Conservation (phyloP, 2,329 filamentous ascomycete genomes). For the Tympanopsis confertula region DNA sequence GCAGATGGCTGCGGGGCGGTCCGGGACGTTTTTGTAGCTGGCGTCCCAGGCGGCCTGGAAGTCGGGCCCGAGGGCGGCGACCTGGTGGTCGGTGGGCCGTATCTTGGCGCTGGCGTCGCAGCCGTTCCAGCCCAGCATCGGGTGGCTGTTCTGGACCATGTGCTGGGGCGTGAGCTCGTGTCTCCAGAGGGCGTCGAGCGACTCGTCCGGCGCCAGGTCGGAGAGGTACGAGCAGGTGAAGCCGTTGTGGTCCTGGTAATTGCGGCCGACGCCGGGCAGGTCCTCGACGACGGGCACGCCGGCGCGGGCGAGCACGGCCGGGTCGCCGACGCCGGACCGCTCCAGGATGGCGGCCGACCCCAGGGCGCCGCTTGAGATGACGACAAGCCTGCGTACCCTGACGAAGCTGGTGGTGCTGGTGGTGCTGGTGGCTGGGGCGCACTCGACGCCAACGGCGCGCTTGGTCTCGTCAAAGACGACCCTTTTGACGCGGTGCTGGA, state of each 20-base stretch:
- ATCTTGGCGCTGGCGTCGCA: background rate
- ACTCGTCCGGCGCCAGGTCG: no score
- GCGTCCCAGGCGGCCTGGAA: background rate
- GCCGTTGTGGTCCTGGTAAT: conserved; percentile 48
- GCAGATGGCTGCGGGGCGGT: no score
- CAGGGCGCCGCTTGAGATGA: conserved; percentile 37
- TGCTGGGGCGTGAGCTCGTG: no score
- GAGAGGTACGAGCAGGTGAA: no score
- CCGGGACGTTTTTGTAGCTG: no score
- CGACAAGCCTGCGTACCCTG: conserved; percentile 31
- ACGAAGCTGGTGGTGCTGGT: conserved; percentile 14
- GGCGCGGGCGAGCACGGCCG: conserved; percentile 21
- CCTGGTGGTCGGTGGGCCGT: background rate
- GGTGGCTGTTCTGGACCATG: background rate
- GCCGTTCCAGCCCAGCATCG: background rate
- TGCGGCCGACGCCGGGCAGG: conserved; percentile 46
- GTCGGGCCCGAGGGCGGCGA: background rate
- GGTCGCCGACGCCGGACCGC: conserved; percentile 34
- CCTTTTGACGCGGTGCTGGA: conserved; percentile 7
- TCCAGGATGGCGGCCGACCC: conserved; percentile 41
- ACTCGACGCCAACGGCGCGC: no score
- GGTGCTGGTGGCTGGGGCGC: conserved; percentile 10
- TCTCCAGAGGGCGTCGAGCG: no score
- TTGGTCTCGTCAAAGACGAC: background rate
- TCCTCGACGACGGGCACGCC: conserved; percentile 32